Conservation (phyloP, 768 basidiomycete genomes). For the Xerocomellus chrysenteron region DNA sequence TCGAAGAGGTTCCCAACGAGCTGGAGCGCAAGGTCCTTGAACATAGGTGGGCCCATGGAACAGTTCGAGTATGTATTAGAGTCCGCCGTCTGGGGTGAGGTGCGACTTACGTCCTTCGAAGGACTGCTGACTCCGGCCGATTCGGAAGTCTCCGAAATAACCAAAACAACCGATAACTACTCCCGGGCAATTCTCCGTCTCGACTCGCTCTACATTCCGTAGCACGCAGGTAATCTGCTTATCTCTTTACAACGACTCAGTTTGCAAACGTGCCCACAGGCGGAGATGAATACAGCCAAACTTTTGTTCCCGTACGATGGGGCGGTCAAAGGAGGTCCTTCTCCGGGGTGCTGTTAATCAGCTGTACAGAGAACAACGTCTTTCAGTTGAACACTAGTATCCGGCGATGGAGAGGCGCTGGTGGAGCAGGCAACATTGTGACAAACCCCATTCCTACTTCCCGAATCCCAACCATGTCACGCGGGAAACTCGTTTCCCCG, state of each 20-base stretch:
- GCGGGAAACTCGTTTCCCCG: not conserved
- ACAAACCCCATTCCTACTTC: not conserved
- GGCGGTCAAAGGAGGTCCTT: constrained; percentile 65
- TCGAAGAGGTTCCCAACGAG: too few relatives aligned
- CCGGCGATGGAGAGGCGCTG: not conserved
- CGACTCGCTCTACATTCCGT: constrained; percentile 47
- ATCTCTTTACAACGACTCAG: not conserved
- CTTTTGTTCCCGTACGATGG: constrained; percentile 64
- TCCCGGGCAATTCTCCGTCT: too few relatives aligned
- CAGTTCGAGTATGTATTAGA: too few relatives aligned
- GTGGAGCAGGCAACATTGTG: not conserved
- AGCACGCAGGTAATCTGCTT: constrained; percentile 53
- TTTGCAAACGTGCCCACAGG: constrained; percentile 34
- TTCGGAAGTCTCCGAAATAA: too few relatives aligned
- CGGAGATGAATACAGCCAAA: constrained; percentile 55
- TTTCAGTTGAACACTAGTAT: constrained; percentile 71
- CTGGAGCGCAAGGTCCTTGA: too few relatives aligned
- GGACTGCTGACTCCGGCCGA: too few relatives aligned
- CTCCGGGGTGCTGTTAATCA: constrained; percentile 81
- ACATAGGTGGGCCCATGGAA: too few relatives aligned
- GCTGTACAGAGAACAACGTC: constrained; percentile 77
- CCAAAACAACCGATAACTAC: too few relatives aligned
- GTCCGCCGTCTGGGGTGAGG: too few relatives aligned
- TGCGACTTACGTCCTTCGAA: too few relatives aligned
- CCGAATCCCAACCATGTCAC: not conserved